These are phyloP conservation scores for Ceratocystis papillata DNA, from an alignment of 2,329 filamentous ascomycete genomes.

Conservation along the genomic window DNA sequence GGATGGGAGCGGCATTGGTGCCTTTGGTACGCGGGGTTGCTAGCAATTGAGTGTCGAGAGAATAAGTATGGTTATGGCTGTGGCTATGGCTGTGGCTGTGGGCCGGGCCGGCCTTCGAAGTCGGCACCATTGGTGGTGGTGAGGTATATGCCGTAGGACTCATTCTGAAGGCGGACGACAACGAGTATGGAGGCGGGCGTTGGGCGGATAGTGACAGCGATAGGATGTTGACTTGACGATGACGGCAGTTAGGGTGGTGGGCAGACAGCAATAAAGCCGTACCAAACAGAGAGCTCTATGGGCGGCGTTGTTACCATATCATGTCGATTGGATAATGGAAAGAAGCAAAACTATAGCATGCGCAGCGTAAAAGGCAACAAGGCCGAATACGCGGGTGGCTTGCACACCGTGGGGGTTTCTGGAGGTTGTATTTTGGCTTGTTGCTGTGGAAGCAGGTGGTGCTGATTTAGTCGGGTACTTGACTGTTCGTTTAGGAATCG, in stretches of 20 bases:
- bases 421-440: neutral
- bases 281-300: constrained; percentile 8
- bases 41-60: constrained; percentile 30
- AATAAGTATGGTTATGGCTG: constrained; percentile 28
- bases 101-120: constrained; percentile 3
- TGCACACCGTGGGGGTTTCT: neutral
- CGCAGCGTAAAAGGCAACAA: neutral
- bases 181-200: no score
- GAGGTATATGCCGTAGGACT: constrained; percentile 20
- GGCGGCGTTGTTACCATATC: neutral
- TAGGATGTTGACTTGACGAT: no score
- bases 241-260: neutral
- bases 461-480: neutral
- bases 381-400: neutral
- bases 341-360: neutral
- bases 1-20: constrained; percentile 27
- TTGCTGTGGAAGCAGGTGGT: neutral
- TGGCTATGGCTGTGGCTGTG: constrained; percentile 14
- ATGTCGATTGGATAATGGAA: neutral
- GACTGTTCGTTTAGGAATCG: neutral
- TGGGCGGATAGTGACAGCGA: neutral
- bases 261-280: neutral
- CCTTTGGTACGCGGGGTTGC: constrained; percentile 29
- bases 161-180: constrained; percentile 11
- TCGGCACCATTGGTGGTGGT: constrained; percentile 3